Conservation (phyloP, 768 basidiomycete species). For the Suillus discolor region DNA sequence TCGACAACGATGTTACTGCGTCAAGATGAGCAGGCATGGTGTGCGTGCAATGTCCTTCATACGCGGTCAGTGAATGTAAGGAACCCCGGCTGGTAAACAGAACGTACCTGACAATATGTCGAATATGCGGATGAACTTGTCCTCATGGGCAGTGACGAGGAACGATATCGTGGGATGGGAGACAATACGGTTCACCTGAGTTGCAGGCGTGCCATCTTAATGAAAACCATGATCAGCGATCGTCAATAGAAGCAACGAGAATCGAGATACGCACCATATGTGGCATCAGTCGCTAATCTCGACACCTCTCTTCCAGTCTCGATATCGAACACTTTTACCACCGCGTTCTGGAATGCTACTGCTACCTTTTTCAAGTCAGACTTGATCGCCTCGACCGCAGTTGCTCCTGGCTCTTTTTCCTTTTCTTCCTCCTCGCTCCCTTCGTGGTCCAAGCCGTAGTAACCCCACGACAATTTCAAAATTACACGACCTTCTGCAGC, state of each 20-base stretch:
- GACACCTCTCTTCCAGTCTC: conserved; percentile 80
- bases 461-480: conserved; percentile 79
- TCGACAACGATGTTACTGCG: conserved; percentile 87
- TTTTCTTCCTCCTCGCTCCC: conserved; percentile 35
- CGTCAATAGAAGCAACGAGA: neutral
- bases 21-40: conserved; percentile 91
- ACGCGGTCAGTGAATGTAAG: conserved; percentile 9
- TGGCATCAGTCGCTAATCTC: conserved; percentile 60
- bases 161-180: conserved; percentile 91
- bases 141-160: conserved; percentile 90
- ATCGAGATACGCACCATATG: conserved; percentile 47
- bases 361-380: conserved; percentile 84
- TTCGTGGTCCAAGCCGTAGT: conserved; percentile 60
- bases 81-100: neutral
- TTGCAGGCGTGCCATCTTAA: conserved; percentile 70
- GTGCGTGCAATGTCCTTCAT: conserved; percentile 79
- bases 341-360: conserved; percentile 87
- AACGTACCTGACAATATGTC: conserved; percentile 77
- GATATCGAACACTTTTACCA: conserved; percentile 91
- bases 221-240: neutral
- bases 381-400: conserved; percentile 82
- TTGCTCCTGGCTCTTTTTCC: conserved; percentile 64
- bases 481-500: conserved; percentile 60
- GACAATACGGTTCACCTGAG: conserved; percentile 83
- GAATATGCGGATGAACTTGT: conserved; percentile 90